These are phyloP conservation scores for Pseudonitzschia pungens DNA, from an alignment of 108 stramenopile genomes.

Conservation along the genomic window DNA sequence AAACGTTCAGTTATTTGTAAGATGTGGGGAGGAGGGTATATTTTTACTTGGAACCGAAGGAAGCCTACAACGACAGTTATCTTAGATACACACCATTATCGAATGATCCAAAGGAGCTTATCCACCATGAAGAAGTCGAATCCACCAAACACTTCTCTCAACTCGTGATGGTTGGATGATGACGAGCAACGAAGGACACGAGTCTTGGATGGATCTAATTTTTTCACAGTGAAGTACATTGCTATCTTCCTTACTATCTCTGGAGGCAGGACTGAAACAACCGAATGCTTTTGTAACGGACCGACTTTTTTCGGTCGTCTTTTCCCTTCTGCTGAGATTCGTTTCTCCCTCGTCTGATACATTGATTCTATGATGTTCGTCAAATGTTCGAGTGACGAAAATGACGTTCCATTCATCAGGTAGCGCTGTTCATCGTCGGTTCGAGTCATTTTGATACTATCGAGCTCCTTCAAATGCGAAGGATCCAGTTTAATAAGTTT, in stretches of 20 bases:
- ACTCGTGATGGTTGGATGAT: not conserved
- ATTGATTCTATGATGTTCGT: not conserved
- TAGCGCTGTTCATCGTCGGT: not conserved
- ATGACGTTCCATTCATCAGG: not conserved
- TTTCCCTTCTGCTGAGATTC: too few relatives aligned
- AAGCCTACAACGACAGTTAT: too few relatives aligned
- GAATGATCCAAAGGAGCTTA: slow-evolving; percentile 24
- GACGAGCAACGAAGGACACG: slow-evolving; percentile 17
- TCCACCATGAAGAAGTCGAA: slow-evolving; percentile 22
- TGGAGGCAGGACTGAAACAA: not conserved
- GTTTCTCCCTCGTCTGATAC: too few relatives aligned
- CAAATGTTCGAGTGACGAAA: slow-evolving; percentile 1
- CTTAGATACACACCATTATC: not conserved
- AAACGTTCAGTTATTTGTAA: too few relatives aligned
- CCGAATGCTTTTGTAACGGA: not conserved
- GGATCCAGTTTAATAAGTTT: too few relatives aligned
- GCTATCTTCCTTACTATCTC: slow-evolving; percentile 32
- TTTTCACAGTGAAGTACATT: slow-evolving; percentile 17
- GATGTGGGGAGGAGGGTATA: too few relatives aligned
- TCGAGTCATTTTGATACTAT: not conserved
- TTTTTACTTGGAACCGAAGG: too few relatives aligned
- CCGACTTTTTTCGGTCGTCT: not conserved
- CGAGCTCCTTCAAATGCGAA: too few relatives aligned
- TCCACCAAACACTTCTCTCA: slow-evolving; percentile 13
- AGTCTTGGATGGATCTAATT: slow-evolving; percentile 7